phyloP scores from a whole-genome alignment of 345 rosid genomes.

The Hibiscus trionum region DNA sequence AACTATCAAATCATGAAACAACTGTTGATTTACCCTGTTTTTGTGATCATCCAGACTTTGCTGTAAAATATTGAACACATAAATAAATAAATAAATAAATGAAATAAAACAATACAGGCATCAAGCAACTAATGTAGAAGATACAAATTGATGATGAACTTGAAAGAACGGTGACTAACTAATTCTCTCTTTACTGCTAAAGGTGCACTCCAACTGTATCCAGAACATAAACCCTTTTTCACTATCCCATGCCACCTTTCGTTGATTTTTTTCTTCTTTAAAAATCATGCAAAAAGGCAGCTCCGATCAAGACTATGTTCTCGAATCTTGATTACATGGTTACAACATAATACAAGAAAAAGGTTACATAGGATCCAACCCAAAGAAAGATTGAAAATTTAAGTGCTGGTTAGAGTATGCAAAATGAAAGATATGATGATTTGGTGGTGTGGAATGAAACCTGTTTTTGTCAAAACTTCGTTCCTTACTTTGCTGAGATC shows the following conservation, averaged over 20 bases:
- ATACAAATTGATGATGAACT: too few species aligned
- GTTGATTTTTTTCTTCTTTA: neutral
- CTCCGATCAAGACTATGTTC: constrained; percentile 11
- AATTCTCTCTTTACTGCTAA: neutral
- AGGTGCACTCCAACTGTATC: constrained; percentile 1
- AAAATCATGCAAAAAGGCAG: constrained; percentile 21
- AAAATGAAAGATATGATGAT: constrained; percentile 29
- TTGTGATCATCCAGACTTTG: neutral
- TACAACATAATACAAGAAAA: constrained; percentile 12
- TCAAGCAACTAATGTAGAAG: too few species aligned
- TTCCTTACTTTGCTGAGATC: constrained; percentile 93
- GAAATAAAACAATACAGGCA: too few species aligned
- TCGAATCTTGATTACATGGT: neutral
- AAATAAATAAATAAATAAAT: too few species aligned
- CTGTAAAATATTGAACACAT: too few species aligned
- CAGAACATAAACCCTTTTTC: neutral
- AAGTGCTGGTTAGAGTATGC: neutral
- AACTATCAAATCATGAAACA: too few species aligned
- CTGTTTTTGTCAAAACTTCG: constrained; percentile 77
- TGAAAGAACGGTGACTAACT: neutral
- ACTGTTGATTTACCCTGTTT: too few species aligned
- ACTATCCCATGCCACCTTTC: constrained; percentile 9
- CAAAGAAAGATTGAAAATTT: constrained; percentile 19
- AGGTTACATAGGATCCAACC: constrained; percentile 27
- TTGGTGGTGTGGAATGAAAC: constrained; percentile 43